phyloP scores from a whole-genome alignment of 2,329 filamentous ascomycete species.

The Moelleriella libera region DNA sequence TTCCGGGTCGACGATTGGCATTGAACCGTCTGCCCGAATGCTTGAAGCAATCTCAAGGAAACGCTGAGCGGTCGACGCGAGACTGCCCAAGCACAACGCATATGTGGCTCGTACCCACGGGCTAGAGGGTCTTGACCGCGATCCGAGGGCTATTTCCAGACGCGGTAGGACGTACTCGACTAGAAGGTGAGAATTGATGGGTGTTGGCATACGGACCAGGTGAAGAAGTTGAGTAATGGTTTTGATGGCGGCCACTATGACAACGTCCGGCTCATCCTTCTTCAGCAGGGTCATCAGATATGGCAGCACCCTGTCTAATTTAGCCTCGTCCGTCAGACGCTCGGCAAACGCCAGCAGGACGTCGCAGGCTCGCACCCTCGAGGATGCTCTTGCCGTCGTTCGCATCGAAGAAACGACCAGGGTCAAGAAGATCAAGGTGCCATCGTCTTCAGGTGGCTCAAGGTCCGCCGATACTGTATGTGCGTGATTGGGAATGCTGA shows the following conservation, averaged over 20 bases:
- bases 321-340: constrained; percentile 84
- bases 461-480: constrained; percentile 49
- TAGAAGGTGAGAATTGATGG: constrained; percentile 56
- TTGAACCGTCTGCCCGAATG: constrained; percentile 66
- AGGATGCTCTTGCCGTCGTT: constrained; percentile 78
- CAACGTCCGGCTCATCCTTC: constrained; percentile 68
- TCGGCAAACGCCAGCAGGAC: constrained; percentile 85
- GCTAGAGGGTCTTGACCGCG: constrained; percentile 33
- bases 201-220: constrained; percentile 77
- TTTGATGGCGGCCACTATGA: constrained; percentile 72
- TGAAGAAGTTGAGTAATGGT: constrained; percentile 80
- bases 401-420: constrained; percentile 78
- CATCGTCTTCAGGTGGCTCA: constrained; percentile 61
- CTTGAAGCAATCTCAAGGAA: constrained; percentile 89
- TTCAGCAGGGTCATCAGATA: constrained; percentile 68
- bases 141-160: constrained; percentile 39
- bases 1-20: constrained; percentile 65
- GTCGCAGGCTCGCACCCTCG: constrained; percentile 79
- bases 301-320: constrained; percentile 82
- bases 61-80: constrained; percentile 70
- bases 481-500: constrained; percentile 78
- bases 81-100: constrained; percentile 77
- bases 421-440: constrained; percentile 82
- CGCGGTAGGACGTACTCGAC: constrained; percentile 54
- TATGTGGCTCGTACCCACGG: constrained; percentile 77